Evolutionary conservation across 768 basidiomycete species (phyloP).

Genomic region (Mycena rosella): DNA sequence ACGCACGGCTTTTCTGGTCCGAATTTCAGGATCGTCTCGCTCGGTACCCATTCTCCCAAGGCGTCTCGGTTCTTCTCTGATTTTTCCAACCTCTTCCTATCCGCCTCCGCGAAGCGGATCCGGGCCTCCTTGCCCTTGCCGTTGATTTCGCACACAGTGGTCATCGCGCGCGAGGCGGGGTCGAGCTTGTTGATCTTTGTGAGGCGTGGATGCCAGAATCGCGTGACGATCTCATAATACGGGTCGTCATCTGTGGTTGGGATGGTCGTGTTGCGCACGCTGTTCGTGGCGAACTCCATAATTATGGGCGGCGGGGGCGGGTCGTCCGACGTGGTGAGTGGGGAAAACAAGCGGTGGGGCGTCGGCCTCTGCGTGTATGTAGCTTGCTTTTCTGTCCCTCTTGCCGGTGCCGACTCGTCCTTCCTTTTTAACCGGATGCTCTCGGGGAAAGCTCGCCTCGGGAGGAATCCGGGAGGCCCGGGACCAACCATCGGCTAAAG

Average conservation of each 20-base stretch:
- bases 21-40: conserved; percentile 52
- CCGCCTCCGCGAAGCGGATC: conserved; percentile 55
- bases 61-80: not conserved
- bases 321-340: not conserved
- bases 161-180: conserved; percentile 43
- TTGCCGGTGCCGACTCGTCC: too few species aligned
- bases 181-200: conserved; percentile 66
- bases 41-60: conserved; percentile 56
- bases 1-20: conserved; percentile 47
- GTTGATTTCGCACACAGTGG: conserved; percentile 44
- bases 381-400: too few species aligned
- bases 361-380: too few species aligned
- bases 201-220: conserved; percentile 66
- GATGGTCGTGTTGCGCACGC: conserved; percentile 63
- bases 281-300: conserved; percentile 59
- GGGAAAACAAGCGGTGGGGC: not conserved
- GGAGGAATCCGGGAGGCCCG: too few species aligned
- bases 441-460: too few species aligned
- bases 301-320: not conserved
- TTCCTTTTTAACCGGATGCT: too few species aligned
- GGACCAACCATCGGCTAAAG: too few species aligned
- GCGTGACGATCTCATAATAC: conserved; percentile 66
- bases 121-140: conserved; percentile 17
- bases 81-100: conserved; percentile 40
- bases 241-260: conserved; percentile 56